Evolutionary conservation across 257 asterid genomes (phyloP).

Genomic region (Apocynum venetum): DNA sequence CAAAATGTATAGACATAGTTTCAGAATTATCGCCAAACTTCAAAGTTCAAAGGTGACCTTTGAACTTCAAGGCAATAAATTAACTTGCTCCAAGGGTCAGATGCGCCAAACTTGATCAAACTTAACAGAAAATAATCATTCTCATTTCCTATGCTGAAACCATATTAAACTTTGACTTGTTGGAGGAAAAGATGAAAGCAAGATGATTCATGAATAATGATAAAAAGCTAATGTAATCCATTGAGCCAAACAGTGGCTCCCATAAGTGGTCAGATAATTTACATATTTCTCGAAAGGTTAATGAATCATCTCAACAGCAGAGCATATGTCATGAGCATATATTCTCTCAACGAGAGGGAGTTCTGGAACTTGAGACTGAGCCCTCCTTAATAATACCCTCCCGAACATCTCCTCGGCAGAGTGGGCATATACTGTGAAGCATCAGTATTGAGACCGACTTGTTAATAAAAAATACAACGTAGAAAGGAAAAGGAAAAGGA

Average conservation of each 20-base stretch:
- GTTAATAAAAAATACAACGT: background rate
- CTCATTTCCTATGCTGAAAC: background rate
- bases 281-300: constrained; percentile 10
- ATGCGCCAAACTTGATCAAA: too few relatives aligned
- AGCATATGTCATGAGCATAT: constrained; percentile 14
- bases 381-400: constrained; percentile 42
- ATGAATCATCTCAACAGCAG: background rate
- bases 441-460: constrained; percentile 12
- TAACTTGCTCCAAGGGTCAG: too few relatives aligned
- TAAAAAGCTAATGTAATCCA: background rate
- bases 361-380: constrained; percentile 35
- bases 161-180: background rate
- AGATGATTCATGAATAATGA: background rate
- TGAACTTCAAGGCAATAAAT: too few relatives aligned
- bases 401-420: constrained; percentile 85
- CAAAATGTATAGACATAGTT: too few relatives aligned
- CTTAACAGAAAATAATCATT: too few relatives aligned
- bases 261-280: constrained; percentile 4
- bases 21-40: too few relatives aligned
- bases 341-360: constrained; percentile 15
- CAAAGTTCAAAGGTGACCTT: too few relatives aligned
- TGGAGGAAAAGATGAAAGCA: background rate
- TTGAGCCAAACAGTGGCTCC: constrained; percentile 3
- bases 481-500: background rate
- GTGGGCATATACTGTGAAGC: constrained; percentile 83